Percentiles rank a stretch among this genome's conserved stretches.
phyloP scores from a whole-genome alignment of 257 asterid species.

The Parsonsia alboflavescens region DNA sequence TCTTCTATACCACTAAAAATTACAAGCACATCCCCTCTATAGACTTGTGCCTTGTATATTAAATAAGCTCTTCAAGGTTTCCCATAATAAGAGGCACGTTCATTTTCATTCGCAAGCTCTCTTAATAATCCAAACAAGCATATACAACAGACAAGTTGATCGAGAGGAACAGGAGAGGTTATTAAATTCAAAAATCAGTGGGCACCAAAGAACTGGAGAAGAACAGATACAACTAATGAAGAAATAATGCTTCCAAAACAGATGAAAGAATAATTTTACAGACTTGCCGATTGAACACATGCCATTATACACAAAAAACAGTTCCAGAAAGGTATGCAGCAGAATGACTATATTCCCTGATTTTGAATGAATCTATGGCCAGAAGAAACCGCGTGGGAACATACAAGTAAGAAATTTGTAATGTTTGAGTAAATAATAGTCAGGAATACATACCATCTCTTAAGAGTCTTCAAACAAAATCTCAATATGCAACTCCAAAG shows the following conservation, averaged over 20 bases:
- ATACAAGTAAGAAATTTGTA: background rate
- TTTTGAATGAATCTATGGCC: background rate
- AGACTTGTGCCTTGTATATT: background rate
- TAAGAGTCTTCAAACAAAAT: background rate
- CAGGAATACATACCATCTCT: constrained; percentile 18
- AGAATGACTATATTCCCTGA: background rate
- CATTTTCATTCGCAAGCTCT: background rate
- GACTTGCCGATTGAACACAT: background rate
- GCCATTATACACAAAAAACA: background rate
- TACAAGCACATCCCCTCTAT: background rate
- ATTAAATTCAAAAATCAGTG: too few species aligned
- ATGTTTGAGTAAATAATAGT: background rate
- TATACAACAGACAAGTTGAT: background rate
- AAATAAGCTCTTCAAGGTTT: background rate
- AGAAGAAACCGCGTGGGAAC: background rate
- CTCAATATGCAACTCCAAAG: background rate
- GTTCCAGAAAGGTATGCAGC: background rate
- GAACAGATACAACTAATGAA: background rate
- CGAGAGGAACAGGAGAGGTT: background rate
- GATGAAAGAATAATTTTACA: background rate
- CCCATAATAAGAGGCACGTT: background rate
- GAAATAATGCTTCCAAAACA: background rate
- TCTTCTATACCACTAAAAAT: background rate
- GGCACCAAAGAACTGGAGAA: background rate
- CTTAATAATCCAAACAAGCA: background rate